Conservation (phyloP, 371 early-diverging fungal species). For the Neoconidiobolus thromboides region DNA sequence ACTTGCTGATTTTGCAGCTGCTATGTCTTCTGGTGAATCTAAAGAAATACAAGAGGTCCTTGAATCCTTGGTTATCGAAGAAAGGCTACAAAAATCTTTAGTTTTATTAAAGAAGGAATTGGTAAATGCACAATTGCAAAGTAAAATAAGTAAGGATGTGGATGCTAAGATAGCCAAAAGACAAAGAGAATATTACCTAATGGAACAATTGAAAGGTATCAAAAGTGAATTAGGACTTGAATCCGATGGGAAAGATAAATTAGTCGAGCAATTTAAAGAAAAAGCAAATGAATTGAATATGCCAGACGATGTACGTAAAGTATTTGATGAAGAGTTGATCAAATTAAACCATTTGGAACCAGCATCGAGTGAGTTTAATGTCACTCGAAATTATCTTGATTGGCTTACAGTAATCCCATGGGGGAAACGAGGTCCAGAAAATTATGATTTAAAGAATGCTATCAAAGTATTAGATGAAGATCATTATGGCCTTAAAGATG, state of each 20-base stretch:
- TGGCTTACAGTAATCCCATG: conserved; percentile 95
- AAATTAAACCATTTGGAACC: conserved; percentile 88
- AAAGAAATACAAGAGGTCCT: conserved; percentile 82
- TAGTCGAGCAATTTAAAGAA: conserved; percentile 80
- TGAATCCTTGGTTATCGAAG: conserved; percentile 70
- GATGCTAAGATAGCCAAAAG: conserved; percentile 88
- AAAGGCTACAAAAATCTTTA: conserved; percentile 77
- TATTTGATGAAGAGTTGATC: conserved; percentile 91
- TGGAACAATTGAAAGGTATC: conserved; percentile 96
- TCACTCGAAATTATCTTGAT: conserved; percentile 91
- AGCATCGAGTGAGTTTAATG: conserved; percentile 91
- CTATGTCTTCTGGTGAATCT: conserved; percentile 78
- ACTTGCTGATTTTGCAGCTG: conserved; percentile 92
- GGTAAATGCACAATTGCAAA: conserved; percentile 87
- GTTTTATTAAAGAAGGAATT: conserved; percentile 89
- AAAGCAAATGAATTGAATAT: conserved; percentile 60
- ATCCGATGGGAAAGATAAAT: conserved; percentile 89
- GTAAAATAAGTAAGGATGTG: conserved; percentile 88
- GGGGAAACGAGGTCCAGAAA: conserved; percentile 76
- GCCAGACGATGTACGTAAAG: conserved; percentile 78
- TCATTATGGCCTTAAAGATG: conserved; percentile 96
- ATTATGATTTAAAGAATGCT: conserved; percentile 73
- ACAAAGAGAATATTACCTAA: conserved; percentile 91
- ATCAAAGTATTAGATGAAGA: conserved; percentile 79
- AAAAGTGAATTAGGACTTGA: conserved; percentile 94